Base-by-base conservation (phyloP, 2,329 filamentous ascomycete species). In the Fusarium citri region DNA sequence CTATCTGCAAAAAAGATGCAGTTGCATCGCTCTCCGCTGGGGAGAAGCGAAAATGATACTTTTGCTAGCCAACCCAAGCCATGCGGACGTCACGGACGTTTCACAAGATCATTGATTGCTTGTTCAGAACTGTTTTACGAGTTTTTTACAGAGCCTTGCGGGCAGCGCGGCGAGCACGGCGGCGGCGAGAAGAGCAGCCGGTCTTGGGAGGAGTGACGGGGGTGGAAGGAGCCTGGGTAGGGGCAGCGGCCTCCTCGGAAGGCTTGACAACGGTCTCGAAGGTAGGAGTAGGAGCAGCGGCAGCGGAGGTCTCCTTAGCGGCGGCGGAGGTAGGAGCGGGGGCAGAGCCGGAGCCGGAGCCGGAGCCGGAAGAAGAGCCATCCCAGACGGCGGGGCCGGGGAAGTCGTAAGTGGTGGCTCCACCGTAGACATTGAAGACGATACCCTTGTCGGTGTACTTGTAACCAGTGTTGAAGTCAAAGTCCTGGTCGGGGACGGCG, bases 401-500 rank as follows among this genome's bases (percentile, higher is more conserved):
- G 55, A 80, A 79, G 25, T 64, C 18, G 75, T 81, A 80, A 70
- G 49, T 73, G 45, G 69, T 66, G 69, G 59, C 58, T 41, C 55
- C 55, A 53, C 53, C 64, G 83, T 90, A 90, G 78, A 91, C 84
- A 83, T 86, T 87, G 83, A 89, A 79, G 65, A 82, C 70, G 74
- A 91, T 87, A 63, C 89, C 89, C 15, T 85, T 77, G 76, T 90
- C 88, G 57, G 80, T 78, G 72, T 82, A 79, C 55, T 80, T 88
- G 83, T 91, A 91, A 62, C 87, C 88, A 30, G 57, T 75, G 78
- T 83, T 80, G 75, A 86, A 82, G 75, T 83, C 79, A 56, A 85
- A 85, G 73, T 67, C 71, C 74, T 80, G 65, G 63, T 77, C 72
- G 23, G 84, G 83, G 80, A 74, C 69, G 37, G 67, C 68, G 46